Base-by-base conservation (phyloP, 2,329 filamentous ascomycete genomes). In the Neophaeococcomyces aloes region DNA sequence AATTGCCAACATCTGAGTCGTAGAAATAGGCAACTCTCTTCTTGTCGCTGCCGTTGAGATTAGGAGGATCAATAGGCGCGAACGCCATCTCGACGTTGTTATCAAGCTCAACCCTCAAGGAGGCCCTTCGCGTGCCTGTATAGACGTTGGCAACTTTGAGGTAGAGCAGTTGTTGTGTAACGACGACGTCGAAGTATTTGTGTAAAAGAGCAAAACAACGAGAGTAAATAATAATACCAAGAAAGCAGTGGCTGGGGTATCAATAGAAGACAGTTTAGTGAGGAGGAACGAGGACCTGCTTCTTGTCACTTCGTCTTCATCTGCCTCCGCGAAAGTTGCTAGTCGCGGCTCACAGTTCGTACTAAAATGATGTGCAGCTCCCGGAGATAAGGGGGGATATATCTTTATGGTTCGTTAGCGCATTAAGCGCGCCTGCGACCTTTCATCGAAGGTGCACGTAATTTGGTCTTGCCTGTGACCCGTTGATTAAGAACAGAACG, bases 11-110 rank as follows among this genome's bases (percentile, higher is more conserved):
- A 67, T 96, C 89, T 2, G 86, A 93, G 61, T 96, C 89, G 74
- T 96, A 96, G 65, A 96, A 96, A 68, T 96, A 96, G 44, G 89
- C 89, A 46, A 96, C 86, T 61, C 89, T 86, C 68, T 91, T 94
- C 61, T 75, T 74, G 54, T 70, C 61, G 19, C 66, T 67, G 42
- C 69, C 69, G 61, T 75, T 74, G 19, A 64, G 54, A 46, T 65
- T 67, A 50, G 65, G 66, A 53, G 66, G 62, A 59, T 76, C 78
- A 52, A 77, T 64, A 47, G 70, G 76, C 53, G 65, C 71, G 58
- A 66, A 69, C 36, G 72, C 64, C 74, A 78, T 77, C 31, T 41
- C 21, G 27, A 29, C 38, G 14, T 13, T 11, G 3, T 15, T 5
- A 17, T 32, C 7, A 25, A 23, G 23, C 6, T 38, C 21, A 8